A percentile compares a stretch with the other conserved stretches of the same genome.
phyloP scores from a whole-genome alignment of 2,329 filamentous ascomycete genomes.

The Teratosphaeria viscida region DNA sequence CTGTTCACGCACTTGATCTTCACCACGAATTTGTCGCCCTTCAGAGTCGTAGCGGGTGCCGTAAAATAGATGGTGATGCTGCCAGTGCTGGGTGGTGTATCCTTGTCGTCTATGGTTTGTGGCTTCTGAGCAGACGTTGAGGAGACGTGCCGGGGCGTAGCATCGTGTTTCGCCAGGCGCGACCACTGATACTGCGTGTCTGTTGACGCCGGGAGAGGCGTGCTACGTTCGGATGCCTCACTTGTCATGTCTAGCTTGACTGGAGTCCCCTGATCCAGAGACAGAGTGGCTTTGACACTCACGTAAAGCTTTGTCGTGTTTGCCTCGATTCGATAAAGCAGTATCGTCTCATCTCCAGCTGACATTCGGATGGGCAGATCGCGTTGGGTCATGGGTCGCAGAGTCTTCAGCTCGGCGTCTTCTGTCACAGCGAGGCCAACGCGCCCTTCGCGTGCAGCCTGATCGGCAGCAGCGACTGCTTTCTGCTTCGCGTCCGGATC shows the following conservation, averaged over 20 bases:
- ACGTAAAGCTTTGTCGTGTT: not conserved
- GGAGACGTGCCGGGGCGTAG: constrained; percentile 7
- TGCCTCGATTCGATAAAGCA: constrained; percentile 47
- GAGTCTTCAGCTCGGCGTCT: not conserved
- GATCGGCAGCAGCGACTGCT: not conserved
- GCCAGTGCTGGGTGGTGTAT: not conserved
- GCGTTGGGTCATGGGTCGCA: not conserved
- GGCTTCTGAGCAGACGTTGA: not conserved
- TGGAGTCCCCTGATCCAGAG: constrained; percentile 12
- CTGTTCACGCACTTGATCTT: constrained; percentile 68
- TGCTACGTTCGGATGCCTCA: not conserved
- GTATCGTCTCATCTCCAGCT: constrained; percentile 64
- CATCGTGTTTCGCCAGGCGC: constrained; percentile 8
- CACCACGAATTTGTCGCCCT: constrained; percentile 61
- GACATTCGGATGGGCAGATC: constrained; percentile 22
- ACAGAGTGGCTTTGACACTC: not conserved
- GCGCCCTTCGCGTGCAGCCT: not conserved
- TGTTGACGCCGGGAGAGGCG: not conserved
- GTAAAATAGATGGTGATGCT: constrained; percentile 68
- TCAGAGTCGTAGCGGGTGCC: constrained; percentile 48
- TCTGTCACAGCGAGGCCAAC: not conserved
- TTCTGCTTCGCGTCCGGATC: constrained; percentile 33
- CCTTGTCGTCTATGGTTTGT: not conserved
- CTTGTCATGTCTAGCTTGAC: constrained; percentile 9
- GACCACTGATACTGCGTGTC: constrained; percentile 19